A percentile compares a stretch with the other conserved stretches of the same genome.
phyloP scores from a whole-genome alignment of 2,329 filamentous ascomycete genomes.

The Malbranchea zuffiana region DNA sequence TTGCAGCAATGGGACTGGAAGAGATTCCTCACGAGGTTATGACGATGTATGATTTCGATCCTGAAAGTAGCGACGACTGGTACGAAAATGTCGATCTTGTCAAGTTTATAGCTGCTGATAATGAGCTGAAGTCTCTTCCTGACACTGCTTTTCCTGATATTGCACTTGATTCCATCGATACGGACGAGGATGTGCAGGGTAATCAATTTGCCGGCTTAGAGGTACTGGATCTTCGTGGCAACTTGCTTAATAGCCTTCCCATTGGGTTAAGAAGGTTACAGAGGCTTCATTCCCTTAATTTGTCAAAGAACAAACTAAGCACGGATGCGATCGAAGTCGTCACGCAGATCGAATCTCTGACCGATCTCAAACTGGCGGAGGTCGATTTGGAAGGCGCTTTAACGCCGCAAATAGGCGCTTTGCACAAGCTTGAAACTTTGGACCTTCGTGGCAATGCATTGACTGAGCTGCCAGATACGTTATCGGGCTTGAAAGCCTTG shows the following conservation, averaged over 20 bases:
- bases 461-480: constrained; percentile 53
- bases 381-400: constrained; percentile 63
- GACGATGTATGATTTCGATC: constrained; percentile 78
- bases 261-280: constrained; percentile 62
- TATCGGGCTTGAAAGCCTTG: constrained; percentile 58
- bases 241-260: constrained; percentile 61
- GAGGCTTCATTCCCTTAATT: constrained; percentile 67
- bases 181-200: constrained; percentile 55
- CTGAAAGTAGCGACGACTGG: constrained; percentile 59
- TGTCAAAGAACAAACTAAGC: constrained; percentile 72
- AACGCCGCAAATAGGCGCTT: constrained; percentile 49
- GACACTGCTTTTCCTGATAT: constrained; percentile 69
- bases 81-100: constrained; percentile 83
- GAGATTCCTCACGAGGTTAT: constrained; percentile 73
- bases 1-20: constrained; percentile 70
- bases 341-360: constrained; percentile 58
- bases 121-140: constrained; percentile 65
- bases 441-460: constrained; percentile 76
- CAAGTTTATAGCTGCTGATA: constrained; percentile 76
- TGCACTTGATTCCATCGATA: constrained; percentile 45
- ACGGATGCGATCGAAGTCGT: constrained; percentile 60
- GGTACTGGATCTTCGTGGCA: constrained; percentile 75
- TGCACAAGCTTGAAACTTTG: constrained; percentile 63
- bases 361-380: constrained; percentile 70
- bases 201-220: constrained; percentile 76